These are phyloP conservation scores for Fusarium sp. DNA, from an alignment of 2,329 filamentous ascomycete genomes.

Conservation along the genomic window DNA sequence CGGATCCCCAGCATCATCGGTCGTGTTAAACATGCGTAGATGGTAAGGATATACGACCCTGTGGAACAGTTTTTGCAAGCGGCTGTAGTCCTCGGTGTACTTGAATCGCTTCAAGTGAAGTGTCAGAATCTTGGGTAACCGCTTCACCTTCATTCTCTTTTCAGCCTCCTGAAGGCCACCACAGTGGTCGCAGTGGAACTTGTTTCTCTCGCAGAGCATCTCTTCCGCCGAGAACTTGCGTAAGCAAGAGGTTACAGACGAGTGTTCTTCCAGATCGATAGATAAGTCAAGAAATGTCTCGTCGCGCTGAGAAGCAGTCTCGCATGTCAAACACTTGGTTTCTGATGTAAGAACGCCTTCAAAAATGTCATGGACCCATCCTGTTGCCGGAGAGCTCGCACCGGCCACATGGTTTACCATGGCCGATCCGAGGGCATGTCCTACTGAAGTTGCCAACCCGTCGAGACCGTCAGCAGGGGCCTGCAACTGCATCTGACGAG, in stretches of 20 bases:
- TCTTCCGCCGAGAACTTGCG: conserved; percentile 98
- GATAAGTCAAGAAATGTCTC: conserved; percentile 97
- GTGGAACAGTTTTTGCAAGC: conserved; percentile 96
- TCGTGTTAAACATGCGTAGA: conserved; percentile 96
- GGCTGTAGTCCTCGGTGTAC: conserved; percentile 95
- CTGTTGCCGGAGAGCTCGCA: conserved; percentile 73
- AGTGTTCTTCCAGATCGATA: conserved; percentile 94
- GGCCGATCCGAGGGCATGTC: conserved; percentile 54
- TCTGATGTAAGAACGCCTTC: conserved; percentile 96
- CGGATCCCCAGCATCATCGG: conserved; percentile 92
- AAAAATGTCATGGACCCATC: conserved; percentile 98
- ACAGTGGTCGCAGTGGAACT: conserved; percentile 98
- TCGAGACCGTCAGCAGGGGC: conserved; percentile 48
- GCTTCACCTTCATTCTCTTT: conserved; percentile 99
- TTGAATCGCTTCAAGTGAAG: conserved; percentile 98
- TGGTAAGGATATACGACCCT: conserved; percentile 98
- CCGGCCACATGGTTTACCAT: conserved; percentile 58
- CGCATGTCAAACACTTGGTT: conserved; percentile 95
- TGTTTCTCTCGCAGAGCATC: conserved; percentile 98
- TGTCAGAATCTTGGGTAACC: conserved; percentile 89
- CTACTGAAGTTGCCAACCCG: conserved; percentile 67
- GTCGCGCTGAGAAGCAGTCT: conserved; percentile 94
- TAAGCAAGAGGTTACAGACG: conserved; percentile 94
- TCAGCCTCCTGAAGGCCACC: conserved; percentile 97
- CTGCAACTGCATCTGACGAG: conserved; percentile 70